Evolutionary conservation across 2,329 filamentous ascomycete species (phyloP).

Genomic region (Pyrenophora graminea): DNA sequence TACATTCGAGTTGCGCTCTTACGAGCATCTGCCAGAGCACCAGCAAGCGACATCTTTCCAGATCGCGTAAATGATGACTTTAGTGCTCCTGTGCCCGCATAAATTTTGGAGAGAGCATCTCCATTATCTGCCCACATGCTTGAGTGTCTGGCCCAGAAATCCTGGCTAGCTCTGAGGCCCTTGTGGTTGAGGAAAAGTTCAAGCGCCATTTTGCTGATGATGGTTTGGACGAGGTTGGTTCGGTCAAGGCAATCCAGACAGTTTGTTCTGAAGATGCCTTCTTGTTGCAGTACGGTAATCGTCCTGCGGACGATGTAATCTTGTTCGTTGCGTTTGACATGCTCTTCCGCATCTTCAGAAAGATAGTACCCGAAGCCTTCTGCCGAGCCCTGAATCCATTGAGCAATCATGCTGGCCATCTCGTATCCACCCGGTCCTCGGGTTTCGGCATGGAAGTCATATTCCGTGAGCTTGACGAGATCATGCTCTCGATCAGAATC

Average conservation of each 20-base stretch:
- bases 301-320: conserved; percentile 47
- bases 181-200: conserved; percentile 80
- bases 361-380: conserved; percentile 93
- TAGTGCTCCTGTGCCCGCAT: conserved; percentile 91
- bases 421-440: conserved; percentile 85
- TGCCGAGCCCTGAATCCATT: conserved; percentile 76
- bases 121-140: conserved; percentile 97
- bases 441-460: conserved; percentile 95
- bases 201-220: conserved; percentile 91
- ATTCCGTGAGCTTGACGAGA: conserved; percentile 80
- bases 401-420: conserved; percentile 81
- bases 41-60: conserved; percentile 94
- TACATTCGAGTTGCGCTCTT: conserved; percentile 94
- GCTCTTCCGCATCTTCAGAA: conserved; percentile 70
- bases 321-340: conserved; percentile 49
- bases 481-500: conserved; percentile 67
- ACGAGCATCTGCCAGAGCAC: conserved; percentile 89
- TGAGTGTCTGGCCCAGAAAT: conserved; percentile 92
- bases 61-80: conserved; percentile 94
- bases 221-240: conserved; percentile 93
- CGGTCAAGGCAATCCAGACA: conserved; percentile 95
- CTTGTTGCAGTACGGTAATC: conserved; percentile 81
- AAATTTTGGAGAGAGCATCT: conserved; percentile 90
- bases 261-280: conserved; percentile 94
- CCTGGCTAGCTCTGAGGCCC: conserved; percentile 68